These are phyloP conservation scores for Rhodotorula sp. DNA, from an alignment of 1,284 basidiomycete species.

Conservation along the genomic window DNA sequence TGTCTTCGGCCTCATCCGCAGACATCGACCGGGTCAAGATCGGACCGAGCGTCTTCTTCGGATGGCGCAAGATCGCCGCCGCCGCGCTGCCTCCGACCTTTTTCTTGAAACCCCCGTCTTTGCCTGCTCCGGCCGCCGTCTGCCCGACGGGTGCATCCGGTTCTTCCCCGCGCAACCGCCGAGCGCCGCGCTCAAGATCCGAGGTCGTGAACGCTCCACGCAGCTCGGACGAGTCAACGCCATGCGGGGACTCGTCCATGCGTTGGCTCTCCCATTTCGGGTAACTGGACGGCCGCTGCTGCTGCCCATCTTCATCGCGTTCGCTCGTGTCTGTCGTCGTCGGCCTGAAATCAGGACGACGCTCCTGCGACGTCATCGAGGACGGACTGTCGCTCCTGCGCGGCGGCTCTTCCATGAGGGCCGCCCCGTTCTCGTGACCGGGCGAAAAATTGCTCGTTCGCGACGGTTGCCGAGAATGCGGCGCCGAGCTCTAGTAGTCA, in stretches of 20 bases:
- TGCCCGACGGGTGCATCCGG: neutral
- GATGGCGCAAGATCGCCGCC: neutral
- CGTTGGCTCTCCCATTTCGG: neutral
- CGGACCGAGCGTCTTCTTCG: neutral
- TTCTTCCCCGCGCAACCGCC: slow-evolving; percentile 9
- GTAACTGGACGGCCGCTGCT: neutral
- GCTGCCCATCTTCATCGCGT: neutral
- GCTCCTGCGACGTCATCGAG: neutral
- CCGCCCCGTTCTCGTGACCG: neutral
- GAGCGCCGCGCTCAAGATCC: slow-evolving; percentile 27
- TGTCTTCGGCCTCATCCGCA: neutral
- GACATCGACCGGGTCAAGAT: neutral
- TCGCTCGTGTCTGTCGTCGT: neutral
- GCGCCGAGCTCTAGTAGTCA: neutral
- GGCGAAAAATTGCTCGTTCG: neutral
- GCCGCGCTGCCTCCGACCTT: neutral
- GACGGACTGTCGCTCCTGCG: neutral
- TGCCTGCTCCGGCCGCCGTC: neutral
- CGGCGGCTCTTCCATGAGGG: no score
- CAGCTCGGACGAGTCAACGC: neutral
- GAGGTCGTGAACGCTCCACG: slow-evolving; percentile 29
- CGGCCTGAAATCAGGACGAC: neutral
- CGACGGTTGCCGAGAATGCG: neutral
- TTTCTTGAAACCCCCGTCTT: neutral
- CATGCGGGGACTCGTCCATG: neutral